Evolutionary conservation across 2,329 filamentous ascomycete species (phyloP), one percentile per base, ranked within the genome.

Genomic region (Diaporthe capsici): DNA sequence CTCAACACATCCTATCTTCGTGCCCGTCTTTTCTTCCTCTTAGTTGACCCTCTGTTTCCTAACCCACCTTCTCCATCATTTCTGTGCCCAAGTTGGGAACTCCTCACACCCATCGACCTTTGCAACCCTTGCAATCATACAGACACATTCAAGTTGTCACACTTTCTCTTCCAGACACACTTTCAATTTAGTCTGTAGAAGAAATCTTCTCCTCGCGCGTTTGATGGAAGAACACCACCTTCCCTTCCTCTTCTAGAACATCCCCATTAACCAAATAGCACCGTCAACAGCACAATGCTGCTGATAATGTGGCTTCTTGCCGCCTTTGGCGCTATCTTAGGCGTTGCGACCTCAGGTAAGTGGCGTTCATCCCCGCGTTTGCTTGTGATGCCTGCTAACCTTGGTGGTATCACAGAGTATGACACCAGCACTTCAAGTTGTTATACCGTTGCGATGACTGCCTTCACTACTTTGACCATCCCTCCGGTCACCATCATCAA

Each of bases 241-340:
- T 53, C 4, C n/a, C 4, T 4, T 61, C 13, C 12, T 39, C 55
- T 17, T 53, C 13, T 17, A 20, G 31, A 39, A 13, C 13, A n/a
- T 37, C 47, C 25, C 22, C 1, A 53, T 13, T 68, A 13, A 53
- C 65, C 47, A 53, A 53, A 39, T 13, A 53, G 22, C 7, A 10
- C n/a, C 13, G 2, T 17, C 34, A 70, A 39, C 49, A 70, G 49
- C 49, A 70, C 34, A n/a, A 70, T 70, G 65, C n/a, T 70, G 49
- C 49, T 70, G 9, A 39, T 55, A 9, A 22, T 70, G 49, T 70
- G 65, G 65, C 49, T 70, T 31, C 47, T 70, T 9, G 8, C 55
- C n/a, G 22, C 65, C 65, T 55, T 70, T 13, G 65, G 65, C 10
- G 34, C 47, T 8, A 49, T 17, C 25, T 39, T 70, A 55, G 65